phyloP scores from a whole-genome alignment of 192 early-diverging fungal species.

The Umbelopsis vinacea region DNA sequence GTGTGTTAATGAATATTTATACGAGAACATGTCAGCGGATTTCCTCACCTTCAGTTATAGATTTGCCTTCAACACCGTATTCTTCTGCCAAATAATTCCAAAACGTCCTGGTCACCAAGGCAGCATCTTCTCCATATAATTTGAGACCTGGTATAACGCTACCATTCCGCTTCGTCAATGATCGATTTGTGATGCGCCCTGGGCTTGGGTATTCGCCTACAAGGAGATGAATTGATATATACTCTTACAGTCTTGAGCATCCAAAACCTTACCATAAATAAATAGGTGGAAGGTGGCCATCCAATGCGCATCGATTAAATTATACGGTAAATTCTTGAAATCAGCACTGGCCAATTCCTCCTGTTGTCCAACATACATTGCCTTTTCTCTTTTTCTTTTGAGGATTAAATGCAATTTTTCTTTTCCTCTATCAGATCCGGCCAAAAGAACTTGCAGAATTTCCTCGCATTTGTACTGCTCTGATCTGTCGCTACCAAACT shows the following conservation, averaged over 20 bases:
- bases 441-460: background rate
- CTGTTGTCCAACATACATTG: constrained; percentile 15
- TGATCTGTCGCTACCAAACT: constrained; percentile 3
- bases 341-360: background rate
- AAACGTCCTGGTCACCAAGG: constrained; percentile 37
- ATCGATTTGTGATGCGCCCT: constrained; percentile 36
- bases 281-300: constrained; percentile 8
- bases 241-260: no score
- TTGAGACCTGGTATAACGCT: constrained; percentile 33
- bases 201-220: constrained; percentile 39
- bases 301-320: constrained; percentile 12
- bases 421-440: constrained; percentile 1
- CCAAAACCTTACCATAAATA: background rate
- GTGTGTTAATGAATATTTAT: background rate
- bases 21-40: background rate
- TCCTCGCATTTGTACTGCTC: constrained; percentile 14
- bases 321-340: background rate
- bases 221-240: background rate
- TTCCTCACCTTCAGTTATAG: constrained; percentile 37
- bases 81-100: constrained; percentile 35
- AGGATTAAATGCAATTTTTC: constrained; percentile 6
- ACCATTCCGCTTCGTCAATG: constrained; percentile 32
- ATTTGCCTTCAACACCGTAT: constrained; percentile 37
- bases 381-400: background rate
- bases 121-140: constrained; percentile 38